These are phyloP conservation scores for Clarireedia homoeocarpa DNA, from an alignment of 2,329 filamentous ascomycete genomes.

Conservation along the genomic window DNA sequence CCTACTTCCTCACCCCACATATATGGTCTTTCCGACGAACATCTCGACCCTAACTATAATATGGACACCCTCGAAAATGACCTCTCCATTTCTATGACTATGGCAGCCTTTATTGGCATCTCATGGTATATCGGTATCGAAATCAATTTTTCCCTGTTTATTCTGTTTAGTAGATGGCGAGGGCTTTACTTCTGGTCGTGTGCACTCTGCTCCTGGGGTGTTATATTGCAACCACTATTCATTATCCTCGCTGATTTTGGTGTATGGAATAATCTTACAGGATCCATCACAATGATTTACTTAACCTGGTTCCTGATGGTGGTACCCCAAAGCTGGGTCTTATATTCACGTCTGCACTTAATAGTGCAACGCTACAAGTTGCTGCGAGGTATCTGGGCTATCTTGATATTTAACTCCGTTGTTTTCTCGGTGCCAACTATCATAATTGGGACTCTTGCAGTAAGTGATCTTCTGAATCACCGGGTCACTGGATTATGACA, in stretches of 20 bases:
- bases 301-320: not conserved
- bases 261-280: not conserved
- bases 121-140: constrained; percentile 44
- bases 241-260: not conserved
- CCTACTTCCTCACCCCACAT: not conserved
- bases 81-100: constrained; percentile 22
- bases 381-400: constrained; percentile 37
- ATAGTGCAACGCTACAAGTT: constrained; percentile 39
- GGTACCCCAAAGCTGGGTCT: constrained; percentile 29
- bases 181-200: constrained; percentile 44
- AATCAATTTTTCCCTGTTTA: constrained; percentile 39
- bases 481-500: not conserved
- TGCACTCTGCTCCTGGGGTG: constrained; percentile 35
- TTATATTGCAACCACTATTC: not conserved
- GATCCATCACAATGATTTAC: not conserved
- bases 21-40: not conserved
- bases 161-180: constrained; percentile 38
- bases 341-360: constrained; percentile 48
- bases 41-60: not conserved
- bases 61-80: not conserved
- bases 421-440: constrained; percentile 43
- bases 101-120: constrained; percentile 38
- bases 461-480: not conserved
- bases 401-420: constrained; percentile 44
- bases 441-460: constrained; percentile 29